phyloP scores from a whole-genome alignment of 306 rosid genomes.

The Trifolium dubium region DNA sequence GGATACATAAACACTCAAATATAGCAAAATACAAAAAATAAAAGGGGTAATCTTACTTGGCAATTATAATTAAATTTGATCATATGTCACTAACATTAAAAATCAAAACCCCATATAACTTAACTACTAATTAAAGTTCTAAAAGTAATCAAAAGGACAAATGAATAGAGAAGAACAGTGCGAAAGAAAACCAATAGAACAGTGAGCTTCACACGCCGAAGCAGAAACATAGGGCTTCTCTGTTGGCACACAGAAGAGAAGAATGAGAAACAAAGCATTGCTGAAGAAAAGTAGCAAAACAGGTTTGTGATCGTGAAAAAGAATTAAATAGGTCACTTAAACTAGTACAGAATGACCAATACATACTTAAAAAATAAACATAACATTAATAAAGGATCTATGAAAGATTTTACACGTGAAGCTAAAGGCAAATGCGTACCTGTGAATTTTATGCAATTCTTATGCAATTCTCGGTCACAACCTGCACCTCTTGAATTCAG shows the following conservation, averaged over 20 bases:
- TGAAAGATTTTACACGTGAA: not conserved
- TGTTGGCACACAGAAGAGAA: not conserved
- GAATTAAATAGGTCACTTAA: not conserved
- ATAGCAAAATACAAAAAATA: not conserved
- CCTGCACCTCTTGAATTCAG: not conserved
- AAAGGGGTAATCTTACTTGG: not conserved
- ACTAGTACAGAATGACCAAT: not conserved
- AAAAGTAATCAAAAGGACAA: not conserved
- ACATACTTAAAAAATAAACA: not conserved
- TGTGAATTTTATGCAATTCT: no score
- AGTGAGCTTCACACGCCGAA: not conserved
- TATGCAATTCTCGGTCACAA: not conserved
- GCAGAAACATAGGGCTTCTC: not conserved
- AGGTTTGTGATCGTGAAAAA: not conserved
- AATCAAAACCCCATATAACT: not conserved
- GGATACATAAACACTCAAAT: not conserved
- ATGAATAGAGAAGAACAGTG: not conserved
- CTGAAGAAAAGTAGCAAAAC: not conserved
- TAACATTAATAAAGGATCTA: not conserved
- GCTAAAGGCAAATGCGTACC: not conserved
- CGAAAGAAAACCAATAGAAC: not conserved
- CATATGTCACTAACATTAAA: not conserved
- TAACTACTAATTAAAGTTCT: slow-evolving; percentile 2
- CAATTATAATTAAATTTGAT: not conserved
- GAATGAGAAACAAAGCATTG: not conserved